Evolutionary conservation across 352 stramenopile genomes (phyloP).

Genomic region (Phytophthora pini): DNA sequence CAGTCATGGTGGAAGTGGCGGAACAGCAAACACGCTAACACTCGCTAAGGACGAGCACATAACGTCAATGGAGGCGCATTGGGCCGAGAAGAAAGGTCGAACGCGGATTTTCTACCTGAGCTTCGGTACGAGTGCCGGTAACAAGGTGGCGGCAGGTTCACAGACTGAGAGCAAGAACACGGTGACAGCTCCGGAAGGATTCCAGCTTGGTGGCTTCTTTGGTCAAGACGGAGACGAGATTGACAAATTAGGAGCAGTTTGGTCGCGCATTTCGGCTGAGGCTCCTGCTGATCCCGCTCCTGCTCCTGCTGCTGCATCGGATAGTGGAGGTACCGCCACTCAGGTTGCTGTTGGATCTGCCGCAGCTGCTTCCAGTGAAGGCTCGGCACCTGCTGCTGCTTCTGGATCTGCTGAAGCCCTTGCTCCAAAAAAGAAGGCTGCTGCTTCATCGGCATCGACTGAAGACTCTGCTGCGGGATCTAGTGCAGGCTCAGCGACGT

Average conservation of each 20-base stretch:
- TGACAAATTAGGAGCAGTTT: constrained; percentile 33
- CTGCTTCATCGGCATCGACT: background rate
- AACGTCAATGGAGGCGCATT: constrained; percentile 38
- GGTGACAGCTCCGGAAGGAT: constrained; percentile 30
- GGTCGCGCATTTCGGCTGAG: constrained; percentile 25
- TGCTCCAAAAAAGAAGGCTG: background rate
- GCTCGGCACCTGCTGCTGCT: background rate
- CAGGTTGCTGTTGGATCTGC: background rate
- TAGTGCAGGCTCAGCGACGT: no score
- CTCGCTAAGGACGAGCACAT: constrained; percentile 22
- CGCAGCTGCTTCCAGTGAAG: background rate
- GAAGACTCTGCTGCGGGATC: background rate
- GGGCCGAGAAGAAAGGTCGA: constrained; percentile 20
- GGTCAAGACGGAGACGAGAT: constrained; percentile 28
- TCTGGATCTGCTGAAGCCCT: constrained; percentile 1
- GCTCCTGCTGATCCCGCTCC: constrained; percentile 9
- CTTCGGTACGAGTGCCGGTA: constrained; percentile 29
- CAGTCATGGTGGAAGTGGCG: constrained; percentile 32
- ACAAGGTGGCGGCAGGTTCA: constrained; percentile 16
- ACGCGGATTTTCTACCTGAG: constrained; percentile 33
- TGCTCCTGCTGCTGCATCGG: constrained; percentile 6
- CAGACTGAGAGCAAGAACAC: constrained; percentile 23
- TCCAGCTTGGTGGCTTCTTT: constrained; percentile 36
- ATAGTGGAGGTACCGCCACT: constrained; percentile 8
- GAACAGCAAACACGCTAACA: constrained; percentile 7